A percentile compares a stretch with the other conserved stretches of the same genome.
phyloP scores from a whole-genome alignment of 441 rosid species.

The Syzygium malaccense region DNA sequence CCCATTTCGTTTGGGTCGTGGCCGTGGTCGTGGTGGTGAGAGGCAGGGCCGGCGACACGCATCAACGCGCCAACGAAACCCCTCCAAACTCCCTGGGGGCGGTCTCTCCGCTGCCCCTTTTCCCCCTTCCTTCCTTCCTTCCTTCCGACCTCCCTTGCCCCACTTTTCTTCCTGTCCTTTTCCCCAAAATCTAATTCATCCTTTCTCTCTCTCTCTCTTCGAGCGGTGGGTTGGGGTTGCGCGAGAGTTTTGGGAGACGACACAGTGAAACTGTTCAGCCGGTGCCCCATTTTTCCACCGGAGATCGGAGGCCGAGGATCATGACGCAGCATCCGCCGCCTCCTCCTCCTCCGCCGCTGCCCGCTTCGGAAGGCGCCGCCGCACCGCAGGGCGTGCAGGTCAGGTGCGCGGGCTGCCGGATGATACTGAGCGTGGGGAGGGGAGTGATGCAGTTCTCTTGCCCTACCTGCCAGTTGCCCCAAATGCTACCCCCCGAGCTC shows the following conservation, averaged over 20 bases:
- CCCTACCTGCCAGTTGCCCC: conserved; percentile 80
- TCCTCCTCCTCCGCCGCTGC: conserved; percentile 15
- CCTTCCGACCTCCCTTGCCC: background rate
- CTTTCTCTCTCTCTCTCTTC: background rate
- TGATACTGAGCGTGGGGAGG: conserved; percentile 60
- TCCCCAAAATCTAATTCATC: background rate
- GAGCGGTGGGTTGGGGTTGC: background rate
- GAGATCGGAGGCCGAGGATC: background rate
- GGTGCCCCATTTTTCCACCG: background rate
- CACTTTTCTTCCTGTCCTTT: background rate
- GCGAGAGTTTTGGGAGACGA: background rate
- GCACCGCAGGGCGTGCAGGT: conserved; percentile 44
- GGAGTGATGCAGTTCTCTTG: conserved; percentile 80
- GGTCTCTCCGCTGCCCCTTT: background rate
- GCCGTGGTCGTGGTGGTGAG: background rate
- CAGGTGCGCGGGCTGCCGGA: conserved; percentile 91
- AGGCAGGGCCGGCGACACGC: background rate
- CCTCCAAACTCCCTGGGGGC: background rate
- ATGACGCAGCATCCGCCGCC: conserved; percentile 27
- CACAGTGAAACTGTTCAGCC: background rate
- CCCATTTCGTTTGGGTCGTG: background rate
- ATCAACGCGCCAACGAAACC: background rate
- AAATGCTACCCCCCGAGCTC: conserved; percentile 97
- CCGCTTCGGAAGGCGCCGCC: conserved; percentile 15
- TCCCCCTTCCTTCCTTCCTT: background rate